These are phyloP conservation scores for Peniophora sp. DNA, from an alignment of 1,284 basidiomycete genomes.

Conservation along the genomic window DNA sequence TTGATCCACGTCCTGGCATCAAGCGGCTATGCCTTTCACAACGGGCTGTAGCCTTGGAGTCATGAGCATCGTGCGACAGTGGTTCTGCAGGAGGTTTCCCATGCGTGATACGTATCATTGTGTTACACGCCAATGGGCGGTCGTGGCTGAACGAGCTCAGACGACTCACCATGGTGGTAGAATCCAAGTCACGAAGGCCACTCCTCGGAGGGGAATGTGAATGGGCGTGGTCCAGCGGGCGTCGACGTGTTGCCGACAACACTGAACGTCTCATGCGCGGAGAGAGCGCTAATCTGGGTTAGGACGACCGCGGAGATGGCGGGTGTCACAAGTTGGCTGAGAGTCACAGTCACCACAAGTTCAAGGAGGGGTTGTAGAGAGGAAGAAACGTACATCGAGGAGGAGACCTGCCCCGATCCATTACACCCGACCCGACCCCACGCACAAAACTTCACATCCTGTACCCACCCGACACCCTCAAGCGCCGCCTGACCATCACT, in stretches of 20 bases:
- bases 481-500: constrained; percentile 30
- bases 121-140: too few relatives aligned
- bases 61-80: too few relatives aligned
- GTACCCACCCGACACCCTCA: constrained; percentile 37
- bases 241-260: constrained; percentile 34
- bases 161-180: too few relatives aligned
- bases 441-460: constrained; percentile 37
- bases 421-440: constrained; percentile 43
- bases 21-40: too few relatives aligned
- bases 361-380: not conserved
- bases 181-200: too few relatives aligned
- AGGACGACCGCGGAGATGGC: constrained; percentile 38
- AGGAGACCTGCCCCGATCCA: constrained; percentile 29
- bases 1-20: too few relatives aligned
- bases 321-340: constrained; percentile 37
- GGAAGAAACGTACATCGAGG: constrained; percentile 31
- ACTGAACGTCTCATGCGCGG: constrained; percentile 28
- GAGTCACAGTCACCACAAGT: constrained; percentile 3
- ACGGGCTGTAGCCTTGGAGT: too few relatives aligned
- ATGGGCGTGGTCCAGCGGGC: constrained; percentile 34
- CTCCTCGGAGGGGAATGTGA: constrained; percentile 22
- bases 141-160: too few relatives aligned
- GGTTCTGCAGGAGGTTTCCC: too few relatives aligned
- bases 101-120: too few relatives aligned
- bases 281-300: constrained; percentile 33